Percentiles rank a stretch among this genome's conserved stretches.
phyloP scores from a whole-genome alignment of 768 basidiomycete species.

The Rhodotorula taiwanensis region DNA sequence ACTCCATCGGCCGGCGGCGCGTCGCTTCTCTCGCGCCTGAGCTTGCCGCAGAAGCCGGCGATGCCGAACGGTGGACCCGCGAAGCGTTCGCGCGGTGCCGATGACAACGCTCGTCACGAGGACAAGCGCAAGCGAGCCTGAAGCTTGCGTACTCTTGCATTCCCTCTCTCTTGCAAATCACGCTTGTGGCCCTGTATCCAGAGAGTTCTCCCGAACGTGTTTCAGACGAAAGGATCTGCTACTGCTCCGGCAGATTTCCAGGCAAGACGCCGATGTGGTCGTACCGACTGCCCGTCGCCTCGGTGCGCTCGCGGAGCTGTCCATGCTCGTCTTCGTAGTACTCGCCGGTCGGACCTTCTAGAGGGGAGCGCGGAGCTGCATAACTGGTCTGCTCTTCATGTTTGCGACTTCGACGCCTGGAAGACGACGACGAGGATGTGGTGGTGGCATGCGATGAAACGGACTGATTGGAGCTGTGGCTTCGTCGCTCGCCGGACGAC shows the following conservation, averaged over 20 bases:
- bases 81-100: background rate
- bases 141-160: background rate
- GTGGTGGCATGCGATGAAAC: too few relatives aligned
- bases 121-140: background rate
- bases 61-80: background rate
- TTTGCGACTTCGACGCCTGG: background rate
- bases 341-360: background rate
- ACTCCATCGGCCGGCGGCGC: background rate
- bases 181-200: too few relatives aligned
- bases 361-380: background rate
- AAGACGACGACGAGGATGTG: background rate
- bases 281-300: too few relatives aligned
- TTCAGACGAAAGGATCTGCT: too few relatives aligned
- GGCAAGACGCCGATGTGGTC: slow-evolving; percentile 14
- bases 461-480: too few relatives aligned
- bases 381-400: too few relatives aligned
- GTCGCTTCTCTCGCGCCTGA: slow-evolving; percentile 12
- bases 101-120: background rate
- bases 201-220: too few relatives aligned
- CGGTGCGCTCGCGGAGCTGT: background rate
- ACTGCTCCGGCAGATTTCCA: too few relatives aligned
- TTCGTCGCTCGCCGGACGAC: too few relatives aligned
- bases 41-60: slow-evolving; percentile 1
- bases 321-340: slow-evolving; percentile 18
- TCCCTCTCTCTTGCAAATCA: too few relatives aligned